Evolutionary conservation across 2,329 filamentous ascomycete species (phyloP).

Genomic region (Pseudopyricularia cyperi): DNA sequence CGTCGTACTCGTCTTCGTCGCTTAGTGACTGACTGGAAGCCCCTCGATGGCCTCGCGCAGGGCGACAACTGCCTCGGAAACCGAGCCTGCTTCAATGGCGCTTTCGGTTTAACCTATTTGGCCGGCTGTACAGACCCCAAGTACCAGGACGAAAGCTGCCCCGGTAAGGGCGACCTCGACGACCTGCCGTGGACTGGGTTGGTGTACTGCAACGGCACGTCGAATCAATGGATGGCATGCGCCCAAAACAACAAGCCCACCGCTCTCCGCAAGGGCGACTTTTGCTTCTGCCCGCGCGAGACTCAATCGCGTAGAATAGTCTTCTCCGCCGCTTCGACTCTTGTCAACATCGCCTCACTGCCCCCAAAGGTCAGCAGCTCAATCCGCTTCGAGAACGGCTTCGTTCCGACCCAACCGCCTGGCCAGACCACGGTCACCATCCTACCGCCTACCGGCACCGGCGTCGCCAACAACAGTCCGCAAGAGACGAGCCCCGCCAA

Average conservation of each 20-base stretch:
- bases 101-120: conserved; percentile 21
- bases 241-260: conserved; percentile 10
- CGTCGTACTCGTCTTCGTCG: background rate
- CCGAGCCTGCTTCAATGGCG: conserved; percentile 11
- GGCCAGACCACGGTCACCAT: background rate
- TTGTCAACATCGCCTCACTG: conserved; percentile 15
- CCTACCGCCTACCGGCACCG: background rate
- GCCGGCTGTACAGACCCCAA: conserved; percentile 21
- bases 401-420: conserved; percentile 9
- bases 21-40: background rate
- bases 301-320: conserved; percentile 12
- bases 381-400: conserved; percentile 9
- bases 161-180: conserved; percentile 14
- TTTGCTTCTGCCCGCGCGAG: conserved; percentile 16
- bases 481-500: background rate
- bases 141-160: conserved; percentile 18
- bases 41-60: background rate
- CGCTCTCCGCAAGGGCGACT: conserved; percentile 12
- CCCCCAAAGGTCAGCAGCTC: conserved; percentile 12
- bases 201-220: conserved; percentile 19
- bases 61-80: conserved; percentile 9
- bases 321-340: conserved; percentile 10
- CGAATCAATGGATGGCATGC: conserved; percentile 19
- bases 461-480: background rate
- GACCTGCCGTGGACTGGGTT: conserved; percentile 19